Conservation (phyloP, 768 basidiomycete species). For the Collybiopsis luxurians region DNA sequence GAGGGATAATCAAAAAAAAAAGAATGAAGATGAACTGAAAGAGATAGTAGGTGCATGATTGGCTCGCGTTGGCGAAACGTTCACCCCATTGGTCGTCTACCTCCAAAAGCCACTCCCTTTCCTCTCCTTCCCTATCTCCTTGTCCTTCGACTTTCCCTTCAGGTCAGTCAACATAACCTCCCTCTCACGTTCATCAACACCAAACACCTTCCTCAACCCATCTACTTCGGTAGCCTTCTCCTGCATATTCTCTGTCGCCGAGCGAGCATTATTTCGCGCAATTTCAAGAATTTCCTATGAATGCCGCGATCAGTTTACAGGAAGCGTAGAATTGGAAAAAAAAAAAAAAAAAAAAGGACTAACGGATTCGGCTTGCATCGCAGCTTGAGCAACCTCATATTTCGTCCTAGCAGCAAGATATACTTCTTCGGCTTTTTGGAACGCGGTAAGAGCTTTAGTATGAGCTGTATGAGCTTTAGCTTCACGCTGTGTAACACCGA, state of each 20-base stretch:
- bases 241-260: conserved; percentile 59
- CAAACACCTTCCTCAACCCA: conserved; percentile 57
- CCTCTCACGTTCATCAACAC: conserved; percentile 70
- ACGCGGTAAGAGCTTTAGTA: conserved; percentile 48
- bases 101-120: conserved; percentile 3
- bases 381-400: conserved; percentile 50
- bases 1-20: too few relatives aligned
- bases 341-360: background rate
- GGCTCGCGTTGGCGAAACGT: too few relatives aligned
- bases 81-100: background rate
- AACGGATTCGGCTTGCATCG: conserved; percentile 39
- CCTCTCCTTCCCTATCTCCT: background rate
- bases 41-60: too few relatives aligned
- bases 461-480: conserved; percentile 52
- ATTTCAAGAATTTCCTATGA: conserved; percentile 42
- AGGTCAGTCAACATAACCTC: conserved; percentile 43
- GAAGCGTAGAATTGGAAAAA: background rate
- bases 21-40: too few relatives aligned
- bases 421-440: conserved; percentile 62
- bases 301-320: background rate
- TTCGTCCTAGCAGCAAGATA: conserved; percentile 61
- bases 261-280: conserved; percentile 49
- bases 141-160: conserved; percentile 1
- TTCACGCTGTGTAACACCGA: conserved; percentile 42
- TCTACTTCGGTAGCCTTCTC: conserved; percentile 78